Base-by-base conservation (phyloP, 1,284 basidiomycete species). In the Melampsora medusae region DNA sequence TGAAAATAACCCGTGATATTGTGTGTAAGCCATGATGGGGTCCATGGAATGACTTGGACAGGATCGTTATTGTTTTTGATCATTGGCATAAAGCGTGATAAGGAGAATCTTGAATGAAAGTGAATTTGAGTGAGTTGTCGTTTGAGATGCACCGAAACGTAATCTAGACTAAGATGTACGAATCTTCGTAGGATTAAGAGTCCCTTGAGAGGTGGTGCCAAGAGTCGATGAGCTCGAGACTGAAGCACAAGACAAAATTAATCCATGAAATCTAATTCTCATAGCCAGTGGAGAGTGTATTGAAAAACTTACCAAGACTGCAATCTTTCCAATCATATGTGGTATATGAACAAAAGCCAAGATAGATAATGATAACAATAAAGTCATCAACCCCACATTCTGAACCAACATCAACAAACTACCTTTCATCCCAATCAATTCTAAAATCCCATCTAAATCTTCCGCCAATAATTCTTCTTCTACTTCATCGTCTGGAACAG, bases 281-380 rank as follows among this genome's bases (percentile, higher is more conserved):
- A 67, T 9, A 67, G 14, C 22, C 22, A 35, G 56, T 50, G 10
- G 12, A 53, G 22, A 50, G 64, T 22, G 46, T n/a, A 4, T 10
- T 28, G 67, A 69, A 49, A 53, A 12, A 69, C 73, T 50, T 56
- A 76, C 73, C 56, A 76, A 76, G 42, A 76, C 48, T 46, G 73
- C 67, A 35, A 76, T 76, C 49, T 76, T 76, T 10, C 73, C 73
- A 25, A 76, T 69, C 66, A 76, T 64, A 49, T 76, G 67, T 19
- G 73, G 73, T 28, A 76, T 56, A 69, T 76, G 73, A 50, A 76
- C 73, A 50, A 76, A 76, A n/a, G 73, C 73, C 22, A 76, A 65
- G 19, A 76, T 53, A 6, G 66, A 68, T 48, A 69, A 33, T n/a
- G 73, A 76, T n/a, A 76, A 61, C 25, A 76, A 28, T 53, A 76